Conservation (phyloP, 1,284 basidiomycete genomes). For the Irpex lacteus region DNA sequence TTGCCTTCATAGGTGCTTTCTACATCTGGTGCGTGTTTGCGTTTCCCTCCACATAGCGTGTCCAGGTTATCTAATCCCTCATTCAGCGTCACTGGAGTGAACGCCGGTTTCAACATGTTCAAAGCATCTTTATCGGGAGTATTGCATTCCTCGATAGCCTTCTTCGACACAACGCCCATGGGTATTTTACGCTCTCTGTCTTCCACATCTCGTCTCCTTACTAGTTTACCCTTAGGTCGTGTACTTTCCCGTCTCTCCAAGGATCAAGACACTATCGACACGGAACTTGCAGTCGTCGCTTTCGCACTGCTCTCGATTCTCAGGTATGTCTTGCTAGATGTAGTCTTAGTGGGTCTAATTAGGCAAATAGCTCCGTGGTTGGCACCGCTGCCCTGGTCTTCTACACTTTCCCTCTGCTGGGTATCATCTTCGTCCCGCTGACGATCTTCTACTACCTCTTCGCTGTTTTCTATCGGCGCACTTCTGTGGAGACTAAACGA, state of each 20-base stretch:
- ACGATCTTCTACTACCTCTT: conserved; percentile 45
- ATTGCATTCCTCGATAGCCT: conserved; percentile 66
- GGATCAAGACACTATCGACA: conserved; percentile 60
- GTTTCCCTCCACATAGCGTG: background rate
- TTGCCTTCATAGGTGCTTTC: conserved; percentile 54
- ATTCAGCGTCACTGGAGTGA: conserved; percentile 52
- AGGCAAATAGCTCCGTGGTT: conserved; percentile 33
- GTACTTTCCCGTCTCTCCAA: conserved; percentile 60
- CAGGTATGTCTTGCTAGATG: conserved; percentile 18
- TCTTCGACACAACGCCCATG: conserved; percentile 83
- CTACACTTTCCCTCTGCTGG: conserved; percentile 62
- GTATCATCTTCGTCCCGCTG: conserved; percentile 57
- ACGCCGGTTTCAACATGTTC: conserved; percentile 63
- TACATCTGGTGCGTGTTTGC: conserved; percentile 43
- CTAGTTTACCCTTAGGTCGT: conserved; percentile 37
- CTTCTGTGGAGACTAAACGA: conserved; percentile 65
- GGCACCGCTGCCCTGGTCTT: conserved; percentile 60
- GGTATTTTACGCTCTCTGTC: conserved; percentile 37
- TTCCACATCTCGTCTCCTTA: background rate
- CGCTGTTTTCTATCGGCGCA: conserved; percentile 51
- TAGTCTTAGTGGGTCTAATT: background rate
- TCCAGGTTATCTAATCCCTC: background rate
- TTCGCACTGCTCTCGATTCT: conserved; percentile 45
- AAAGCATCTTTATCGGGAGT: conserved; percentile 53
- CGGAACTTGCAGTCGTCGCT: conserved; percentile 40